A percentile compares a stretch with the other conserved stretches of the same genome.
Evolutionary conservation across 192 early-diverging fungal genomes (phyloP).

Genomic region (Coemansia sp.): DNA sequence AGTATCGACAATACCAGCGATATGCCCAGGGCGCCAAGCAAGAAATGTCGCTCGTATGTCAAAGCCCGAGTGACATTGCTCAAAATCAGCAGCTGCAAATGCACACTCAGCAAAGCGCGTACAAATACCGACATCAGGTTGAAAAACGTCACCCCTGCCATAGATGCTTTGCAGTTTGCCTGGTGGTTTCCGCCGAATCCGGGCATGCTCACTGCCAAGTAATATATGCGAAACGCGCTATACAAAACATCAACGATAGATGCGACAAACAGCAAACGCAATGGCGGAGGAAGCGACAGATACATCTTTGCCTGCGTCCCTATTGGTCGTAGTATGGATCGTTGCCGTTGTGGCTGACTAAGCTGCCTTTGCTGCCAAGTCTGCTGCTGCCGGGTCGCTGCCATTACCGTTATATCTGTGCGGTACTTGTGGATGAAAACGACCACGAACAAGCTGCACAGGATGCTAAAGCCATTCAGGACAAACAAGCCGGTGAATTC

Average conservation of each 20-base stretch:
- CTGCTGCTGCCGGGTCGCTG: slow-evolving; percentile 25
- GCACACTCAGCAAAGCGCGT: slow-evolving; percentile 42
- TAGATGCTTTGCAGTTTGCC: slow-evolving; percentile 44
- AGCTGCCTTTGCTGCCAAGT: slow-evolving; percentile 1
- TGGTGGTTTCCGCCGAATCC: slow-evolving; percentile 29
- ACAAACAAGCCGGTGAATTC: slow-evolving; percentile 35
- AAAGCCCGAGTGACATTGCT: slow-evolving; percentile 29
- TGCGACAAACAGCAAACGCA: slow-evolving; percentile 43
- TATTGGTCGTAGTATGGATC: slow-evolving; percentile 27
- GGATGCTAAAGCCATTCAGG: slow-evolving; percentile 39
- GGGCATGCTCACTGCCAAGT: slow-evolving; percentile 27
- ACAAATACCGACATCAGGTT: slow-evolving; percentile 47
- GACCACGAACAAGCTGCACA: slow-evolving; percentile 40
- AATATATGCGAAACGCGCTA: slow-evolving; percentile 44
- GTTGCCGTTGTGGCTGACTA: slow-evolving; percentile 17
- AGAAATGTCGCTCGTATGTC: slow-evolving; percentile 39
- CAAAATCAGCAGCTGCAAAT: slow-evolving; percentile 41
- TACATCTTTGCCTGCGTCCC: slow-evolving; percentile 47
- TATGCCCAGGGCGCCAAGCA: slow-evolving; percentile 16
- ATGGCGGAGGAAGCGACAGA: slow-evolving; percentile 35
- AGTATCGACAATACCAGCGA: slow-evolving; percentile 28
- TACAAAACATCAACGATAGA: slow-evolving; percentile 46
- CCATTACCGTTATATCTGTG: slow-evolving; percentile 29
- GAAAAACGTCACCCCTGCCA: slow-evolving; percentile 43
- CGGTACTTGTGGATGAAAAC: slow-evolving; percentile 48